Base-by-base conservation (phyloP, 1,284 basidiomycete species). In the Ustilago vetiveriae region DNA sequence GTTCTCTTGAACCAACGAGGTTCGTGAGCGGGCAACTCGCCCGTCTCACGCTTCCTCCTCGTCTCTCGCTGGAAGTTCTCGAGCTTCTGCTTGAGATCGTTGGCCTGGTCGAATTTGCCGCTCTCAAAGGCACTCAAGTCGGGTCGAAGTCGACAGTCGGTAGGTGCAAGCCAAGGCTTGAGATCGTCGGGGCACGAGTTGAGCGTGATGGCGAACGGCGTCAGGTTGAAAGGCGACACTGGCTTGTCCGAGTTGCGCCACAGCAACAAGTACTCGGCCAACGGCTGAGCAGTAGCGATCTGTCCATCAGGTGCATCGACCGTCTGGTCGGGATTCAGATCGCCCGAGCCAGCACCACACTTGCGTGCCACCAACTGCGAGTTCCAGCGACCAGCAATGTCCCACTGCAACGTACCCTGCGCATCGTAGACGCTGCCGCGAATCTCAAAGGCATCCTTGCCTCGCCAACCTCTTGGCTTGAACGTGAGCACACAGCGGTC, bases 321-420 rank as follows among this genome's bases (percentile, higher is more conserved):
- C 19, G 59, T 53, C 35, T 79, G 86, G 74, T 94, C 92, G 0
- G 92, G 91, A 59, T 91, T 88, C 10, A 97, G 85, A 30, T 86
- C 86, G 4, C 88, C 89, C 14, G 85, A 82, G 11, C 86, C 87
- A 3, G 87, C 86, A 6, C 89, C 90, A 14, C 51, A 45, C 32
- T 87, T 87, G 22, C 93, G 88, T 13, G 92, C 93, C 51, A 98
- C 90, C 35, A 98, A 88, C 82, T 97, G 95, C 48, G 89, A 91
- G 82, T 92, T 93, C 95, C 95, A 98, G 10, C 94, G 87, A 9
- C 95, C 95, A 0, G 94, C 94, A 69, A 98, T 94, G 66, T 97
- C 93, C 84, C 94, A 93, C 0, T 85, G 87, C 36, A 89, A 84
- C 26, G 86, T 85, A 11, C 91, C 93, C 0, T 84, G 76, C 1